Base-by-base conservation (phyloP, 2,329 filamentous ascomycete genomes). In the Penicillium sp. region DNA sequence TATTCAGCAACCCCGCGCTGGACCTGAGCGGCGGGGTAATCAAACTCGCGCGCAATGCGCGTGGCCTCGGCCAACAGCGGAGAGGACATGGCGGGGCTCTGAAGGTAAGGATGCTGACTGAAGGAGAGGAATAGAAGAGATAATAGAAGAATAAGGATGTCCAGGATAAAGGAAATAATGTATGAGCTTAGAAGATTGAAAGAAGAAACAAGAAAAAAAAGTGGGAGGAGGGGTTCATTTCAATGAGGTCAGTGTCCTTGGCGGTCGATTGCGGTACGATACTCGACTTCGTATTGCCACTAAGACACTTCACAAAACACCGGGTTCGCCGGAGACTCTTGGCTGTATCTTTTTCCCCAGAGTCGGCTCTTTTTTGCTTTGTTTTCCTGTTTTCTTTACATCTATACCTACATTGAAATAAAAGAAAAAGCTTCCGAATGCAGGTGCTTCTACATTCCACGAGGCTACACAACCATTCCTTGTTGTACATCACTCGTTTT, bases 1-100 rank as follows among this genome's bases (percentile, higher is more conserved):
- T 96, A 99, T 73, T 96, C 92, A 61, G 85, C 80, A 58, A 96
- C 92, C 62, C 86, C 89, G 67, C 82, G 84, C 73, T 91, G 90
- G 69, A 97, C 83, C 75, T 92, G 83, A 51, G 87, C 84, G 66
- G 91, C 82, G 57, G 85, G 81, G 76, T 92, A 93, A 52, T 96
- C 90, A 77, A 97, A 97, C 74, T 94, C 85, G 65, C 84, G 84
- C 67, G 90, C 89, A 68, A 97, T 85, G 69, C 85, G 85, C 81
- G 87, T 86, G 56, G 92, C 90, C 76, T 93, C 89, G 59, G 86
- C 82, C 62, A 83, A 73, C 57, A 87, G 59, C 33, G 69, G 59
- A 51, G 69, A 66, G 44, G 73, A 68, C 69, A 72, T 72, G 54
- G 47, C 64, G 56, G 37, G 47, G 27, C 29, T 35, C 27, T 31